Evolutionary conservation across 805 yeast species (phyloP).

Genomic region (Sungouiella thailandica): DNA sequence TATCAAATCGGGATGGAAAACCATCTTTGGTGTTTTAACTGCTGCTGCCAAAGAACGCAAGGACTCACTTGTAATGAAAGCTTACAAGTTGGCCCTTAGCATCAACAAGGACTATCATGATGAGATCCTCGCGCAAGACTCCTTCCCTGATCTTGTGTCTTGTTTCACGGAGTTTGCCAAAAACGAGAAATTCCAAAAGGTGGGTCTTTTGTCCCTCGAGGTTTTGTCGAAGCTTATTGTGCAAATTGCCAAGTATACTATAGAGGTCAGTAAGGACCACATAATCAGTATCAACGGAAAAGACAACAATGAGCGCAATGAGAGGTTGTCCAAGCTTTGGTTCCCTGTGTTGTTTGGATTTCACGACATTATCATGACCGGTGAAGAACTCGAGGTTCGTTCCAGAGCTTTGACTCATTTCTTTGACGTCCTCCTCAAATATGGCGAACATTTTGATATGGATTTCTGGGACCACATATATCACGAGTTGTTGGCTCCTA

Average conservation of each 20-base stretch:
- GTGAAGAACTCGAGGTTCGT: constrained; percentile 91
- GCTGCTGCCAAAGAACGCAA: constrained; percentile 61
- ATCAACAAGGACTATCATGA: constrained; percentile 60
- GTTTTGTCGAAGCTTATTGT: constrained; percentile 59
- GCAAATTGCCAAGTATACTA: constrained; percentile 47
- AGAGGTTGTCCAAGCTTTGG: constrained; percentile 59
- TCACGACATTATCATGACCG: constrained; percentile 86
- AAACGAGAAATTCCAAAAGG: constrained; percentile 75
- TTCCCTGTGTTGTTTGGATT: constrained; percentile 82
- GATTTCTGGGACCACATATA: constrained; percentile 83
- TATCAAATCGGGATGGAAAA: constrained; percentile 92
- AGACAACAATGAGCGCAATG: constrained; percentile 8
- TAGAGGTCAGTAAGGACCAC: constrained; percentile 12
- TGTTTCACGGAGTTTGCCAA: constrained; percentile 80
- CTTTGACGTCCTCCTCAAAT: constrained; percentile 74
- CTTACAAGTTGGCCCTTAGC: constrained; percentile 57
- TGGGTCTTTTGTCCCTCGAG: constrained; percentile 76
- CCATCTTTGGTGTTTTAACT: constrained; percentile 74
- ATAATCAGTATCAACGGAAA: constrained; percentile 8
- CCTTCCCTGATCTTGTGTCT: constrained; percentile 57
- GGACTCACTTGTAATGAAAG: constrained; percentile 57
- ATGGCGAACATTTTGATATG: constrained; percentile 71
- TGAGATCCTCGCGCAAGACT: constrained; percentile 65
- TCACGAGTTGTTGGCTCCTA: constrained; percentile 77
- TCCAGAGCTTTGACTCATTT: constrained; percentile 78